Evolutionary conservation across 2,329 filamentous ascomycete genomes (phyloP).

Genomic region (Trichoderma endophyticum): DNA sequence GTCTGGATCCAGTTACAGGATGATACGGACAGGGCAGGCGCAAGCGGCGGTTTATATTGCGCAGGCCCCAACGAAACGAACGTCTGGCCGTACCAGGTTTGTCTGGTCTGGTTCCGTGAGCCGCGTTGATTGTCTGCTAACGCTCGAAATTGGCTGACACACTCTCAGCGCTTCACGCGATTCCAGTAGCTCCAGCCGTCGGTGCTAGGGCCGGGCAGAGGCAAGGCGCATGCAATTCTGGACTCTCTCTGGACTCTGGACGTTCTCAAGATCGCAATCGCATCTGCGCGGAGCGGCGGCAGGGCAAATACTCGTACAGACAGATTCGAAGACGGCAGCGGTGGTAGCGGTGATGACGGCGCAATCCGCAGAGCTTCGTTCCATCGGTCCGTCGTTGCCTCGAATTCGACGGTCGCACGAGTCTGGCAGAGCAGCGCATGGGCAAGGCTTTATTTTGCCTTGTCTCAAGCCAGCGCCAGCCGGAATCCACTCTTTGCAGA

Average conservation of each 20-base stretch:
- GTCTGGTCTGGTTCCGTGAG: neutral
- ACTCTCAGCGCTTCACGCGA: neutral
- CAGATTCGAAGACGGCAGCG: neutral
- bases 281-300: neutral
- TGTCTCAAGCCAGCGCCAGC: neutral
- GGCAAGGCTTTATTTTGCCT: neutral
- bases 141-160: constrained; percentile 9
- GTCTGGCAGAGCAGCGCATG: neutral
- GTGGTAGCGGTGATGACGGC: neutral
- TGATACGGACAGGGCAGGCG: neutral
- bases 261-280: neutral
- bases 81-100: neutral
- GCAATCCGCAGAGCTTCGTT: constrained; percentile 9
- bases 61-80: neutral
- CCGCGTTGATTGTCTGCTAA: constrained; percentile 2
- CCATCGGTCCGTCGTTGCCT: neutral
- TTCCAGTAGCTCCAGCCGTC: neutral
- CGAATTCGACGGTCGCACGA: too few relatives aligned
- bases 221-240: neutral
- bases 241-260: neutral
- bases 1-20: neutral
- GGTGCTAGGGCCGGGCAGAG: neutral
- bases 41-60: constrained; percentile 13
- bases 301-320: neutral
- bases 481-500: constrained; percentile 11